phyloP scores from a whole-genome alignment of 768 basidiomycete genomes.

The Ramaria sp. region DNA sequence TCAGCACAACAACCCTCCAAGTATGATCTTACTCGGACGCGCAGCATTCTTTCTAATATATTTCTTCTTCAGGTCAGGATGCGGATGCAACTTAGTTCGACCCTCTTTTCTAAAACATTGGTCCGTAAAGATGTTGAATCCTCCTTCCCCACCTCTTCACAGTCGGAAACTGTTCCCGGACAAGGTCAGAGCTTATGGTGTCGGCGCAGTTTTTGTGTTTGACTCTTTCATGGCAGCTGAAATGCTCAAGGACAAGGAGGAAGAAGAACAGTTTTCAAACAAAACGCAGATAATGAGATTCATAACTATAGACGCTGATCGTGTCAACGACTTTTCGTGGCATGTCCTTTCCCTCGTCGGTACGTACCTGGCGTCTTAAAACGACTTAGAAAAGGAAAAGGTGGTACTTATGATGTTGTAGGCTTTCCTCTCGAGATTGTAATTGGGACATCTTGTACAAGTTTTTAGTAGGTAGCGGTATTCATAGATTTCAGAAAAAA shows the following conservation, averaged over 20 bases:
- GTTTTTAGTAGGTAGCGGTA: slow-evolving; percentile 44
- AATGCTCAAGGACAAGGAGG: slow-evolving; percentile 42
- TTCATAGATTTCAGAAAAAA: slow-evolving; percentile 6
- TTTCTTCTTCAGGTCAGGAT: slow-evolving; percentile 59
- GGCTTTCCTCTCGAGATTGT: slow-evolving; percentile 72
- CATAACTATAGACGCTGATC: slow-evolving; percentile 91
- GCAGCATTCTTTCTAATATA: slow-evolving; percentile 37
- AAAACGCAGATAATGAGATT: slow-evolving; percentile 86
- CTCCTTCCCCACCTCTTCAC: slow-evolving; percentile 9
- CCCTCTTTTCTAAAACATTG: slow-evolving; percentile 79
- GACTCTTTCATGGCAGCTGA: slow-evolving; percentile 16
- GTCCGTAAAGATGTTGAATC: slow-evolving; percentile 75
- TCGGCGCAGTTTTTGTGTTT: no score
- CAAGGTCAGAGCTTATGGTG: slow-evolving; percentile 1
- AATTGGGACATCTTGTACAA: slow-evolving; percentile 70
- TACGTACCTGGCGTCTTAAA: slow-evolving; percentile 18
- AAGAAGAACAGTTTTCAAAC: slow-evolving; percentile 40
- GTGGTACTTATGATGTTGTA: slow-evolving; percentile 17
- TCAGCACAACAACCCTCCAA: slow-evolving; percentile 3
- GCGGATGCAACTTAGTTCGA: slow-evolving; percentile 70
- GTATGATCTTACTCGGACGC: neutral
- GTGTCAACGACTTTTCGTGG: slow-evolving; percentile 78
- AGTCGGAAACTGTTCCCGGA: slow-evolving; percentile 30
- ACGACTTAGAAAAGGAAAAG: neutral
- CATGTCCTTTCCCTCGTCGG: slow-evolving; percentile 68